Evolutionary conservation across 495 filamentous ascomycete species (phyloP), one percentile per base, ranked within the genome.

Genomic region (Beverwykella pulmonaria): DNA sequence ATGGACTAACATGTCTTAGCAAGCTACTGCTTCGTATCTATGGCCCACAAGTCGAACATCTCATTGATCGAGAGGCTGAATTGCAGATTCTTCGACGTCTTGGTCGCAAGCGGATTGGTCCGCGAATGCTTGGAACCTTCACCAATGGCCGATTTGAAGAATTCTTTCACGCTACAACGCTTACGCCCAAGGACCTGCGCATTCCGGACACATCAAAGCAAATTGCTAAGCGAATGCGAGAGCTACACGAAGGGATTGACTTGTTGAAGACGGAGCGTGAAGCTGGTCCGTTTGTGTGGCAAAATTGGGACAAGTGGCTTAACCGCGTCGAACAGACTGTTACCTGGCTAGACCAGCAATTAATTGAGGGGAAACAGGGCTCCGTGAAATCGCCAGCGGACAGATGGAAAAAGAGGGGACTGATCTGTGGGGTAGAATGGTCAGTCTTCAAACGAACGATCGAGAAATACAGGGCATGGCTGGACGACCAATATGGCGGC

Each of bases 161-260:
- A 76, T 97, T 87, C 75, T 89, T 94, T 70, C 83, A 96, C 72
- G 91, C 95, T 0, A 81, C 82, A 22, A 86, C 94, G 1, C 80
- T 99, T 30, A 93, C 88, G 0, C 81, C 88, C 2, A 78, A 83
- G 10, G 92, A 96, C 72, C 78, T 99, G 55, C 87, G 91, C 23
- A 83, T 87, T 54, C 89, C 92, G 1, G 88, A 89, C 30, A 97
- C 90, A 0, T 93, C 90, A 39, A 90, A 85, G 70, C 90, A 96
- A 69, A 98, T 99, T 74, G 93, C 94, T n/a, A 99, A 98, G 81
- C 88, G 94, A 41, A 96, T 99, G 91, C 83, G 92, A 63, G 94
- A 99, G 77, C 82, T 99, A 22, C 94, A 99, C 68, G 91, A 95
- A 59, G 94, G 94, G 8, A 88, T 99, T 62, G 90, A 96, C 19